phyloP scores from a whole-genome alignment of 148 eudicot species.

The Camellia japonica region DNA sequence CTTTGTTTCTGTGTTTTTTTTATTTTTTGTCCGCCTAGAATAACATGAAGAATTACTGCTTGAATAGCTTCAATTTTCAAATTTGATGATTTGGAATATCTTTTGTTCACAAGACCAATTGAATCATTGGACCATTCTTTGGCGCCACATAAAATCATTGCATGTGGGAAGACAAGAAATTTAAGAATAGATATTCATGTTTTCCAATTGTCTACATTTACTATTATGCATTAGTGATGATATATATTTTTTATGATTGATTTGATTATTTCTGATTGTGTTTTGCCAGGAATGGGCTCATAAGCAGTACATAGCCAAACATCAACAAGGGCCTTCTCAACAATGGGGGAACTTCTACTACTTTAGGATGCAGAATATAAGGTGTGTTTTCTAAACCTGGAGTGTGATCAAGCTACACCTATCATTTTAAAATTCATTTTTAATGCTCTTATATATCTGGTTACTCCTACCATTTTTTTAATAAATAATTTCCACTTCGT shows the following conservation, averaged over 20 bases:
- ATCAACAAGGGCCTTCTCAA: conserved; percentile 97
- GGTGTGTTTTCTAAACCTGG: conserved; percentile 33
- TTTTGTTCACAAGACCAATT: not conserved
- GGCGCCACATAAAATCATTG: not conserved
- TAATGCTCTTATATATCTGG: too few relatives aligned
- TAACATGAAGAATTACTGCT: not conserved
- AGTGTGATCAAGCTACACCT: not conserved
- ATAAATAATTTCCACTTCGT: not conserved
- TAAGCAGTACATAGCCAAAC: conserved; percentile 84
- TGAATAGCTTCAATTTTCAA: not conserved
- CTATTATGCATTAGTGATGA: not conserved
- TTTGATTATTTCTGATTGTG: not conserved
- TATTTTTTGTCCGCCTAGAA: not conserved
- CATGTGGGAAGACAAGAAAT: not conserved
- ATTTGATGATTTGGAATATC: not conserved
- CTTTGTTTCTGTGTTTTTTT: not conserved
- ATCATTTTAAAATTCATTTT: too few relatives aligned
- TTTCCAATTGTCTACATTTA: not conserved
- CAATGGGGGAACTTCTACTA: conserved; percentile 99
- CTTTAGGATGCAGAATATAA: conserved; percentile 95
- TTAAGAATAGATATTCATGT: not conserved
- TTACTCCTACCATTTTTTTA: too few relatives aligned
- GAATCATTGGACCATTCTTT: not conserved
- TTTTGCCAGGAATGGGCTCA: conserved; percentile 89
- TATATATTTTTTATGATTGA: not conserved